Percentiles rank a stretch among this genome's conserved stretches.
phyloP scores from a whole-genome alignment of 192 early-diverging fungal genomes.

The Pecoramyces ruminantium region DNA sequence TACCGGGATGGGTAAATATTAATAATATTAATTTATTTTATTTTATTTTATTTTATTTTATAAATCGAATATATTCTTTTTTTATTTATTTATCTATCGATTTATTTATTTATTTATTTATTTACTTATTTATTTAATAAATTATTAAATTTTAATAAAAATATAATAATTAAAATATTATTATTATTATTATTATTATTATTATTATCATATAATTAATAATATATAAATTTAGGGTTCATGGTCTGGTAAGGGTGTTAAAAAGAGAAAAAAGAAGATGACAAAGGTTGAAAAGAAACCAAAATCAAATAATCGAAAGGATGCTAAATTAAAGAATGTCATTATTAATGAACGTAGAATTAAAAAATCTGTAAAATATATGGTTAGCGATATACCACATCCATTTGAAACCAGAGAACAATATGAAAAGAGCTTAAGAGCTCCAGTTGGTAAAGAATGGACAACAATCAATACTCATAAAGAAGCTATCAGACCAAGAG shows the following conservation, averaged over 20 bases:
- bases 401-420: constrained; percentile 71
- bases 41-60: constrained; percentile 5
- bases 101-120: too few species aligned
- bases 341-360: constrained; percentile 80
- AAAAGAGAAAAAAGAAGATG: constrained; percentile 34
- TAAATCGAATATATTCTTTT: too few species aligned
- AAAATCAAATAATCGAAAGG: constrained; percentile 16
- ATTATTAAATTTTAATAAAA: too few species aligned
- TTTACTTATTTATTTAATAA: too few species aligned
- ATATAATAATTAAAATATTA: neutral
- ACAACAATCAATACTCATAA: constrained; percentile 58
- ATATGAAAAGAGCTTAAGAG: constrained; percentile 69
- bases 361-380: constrained; percentile 68
- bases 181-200: constrained; percentile 15
- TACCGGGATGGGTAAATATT: constrained; percentile 70
- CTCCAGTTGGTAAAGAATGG: constrained; percentile 94
- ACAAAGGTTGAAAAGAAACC: constrained; percentile 21
- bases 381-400: constrained; percentile 54
- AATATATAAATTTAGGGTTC: constrained; percentile 30
- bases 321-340: constrained; percentile 62
- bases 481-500: constrained; percentile 59
- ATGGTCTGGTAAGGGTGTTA: neutral
- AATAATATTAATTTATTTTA: neutral
- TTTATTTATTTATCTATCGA: too few species aligned
- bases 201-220: constrained; percentile 57